Base-by-base conservation (phyloP, 345 rosid genomes). In the Hirschfeldia incana region DNA sequence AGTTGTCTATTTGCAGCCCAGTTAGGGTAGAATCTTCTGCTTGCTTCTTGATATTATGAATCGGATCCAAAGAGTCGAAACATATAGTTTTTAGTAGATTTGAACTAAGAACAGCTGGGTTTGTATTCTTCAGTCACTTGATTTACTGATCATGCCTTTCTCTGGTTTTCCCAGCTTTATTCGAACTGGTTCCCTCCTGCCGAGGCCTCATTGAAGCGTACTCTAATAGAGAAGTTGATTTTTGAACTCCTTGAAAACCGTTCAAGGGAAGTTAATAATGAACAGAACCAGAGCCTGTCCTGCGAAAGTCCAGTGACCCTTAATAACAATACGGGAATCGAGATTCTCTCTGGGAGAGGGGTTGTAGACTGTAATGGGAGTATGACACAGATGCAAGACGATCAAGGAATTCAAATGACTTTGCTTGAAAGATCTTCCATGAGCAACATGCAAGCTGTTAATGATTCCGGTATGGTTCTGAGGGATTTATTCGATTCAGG, bases 191-290 rank as follows among this genome's bases (percentile, higher is more conserved):
- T 95, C 79, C 96, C 83, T 32, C 96, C 99, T 61, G 79, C 85
- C 2, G 99, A 95, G 81, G 99, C 94, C 49, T 95, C 96, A 72
- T 86, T 92, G 73, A 95, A 95, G 84, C 99, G 99, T 59, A 83
- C 93, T 65, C 83, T 87, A 36, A 95, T 95, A 74, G 89, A 93
- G 89, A 88, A 84, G 81, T 84, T 95, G 58, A 86, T 95, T 61
- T 88, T 84, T 71, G 90, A 87, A 76, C 92, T 91, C 39, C 87
- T 95, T 72, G 87, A 90, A 77, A 80, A 78, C 79, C 87, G 71
- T 30, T 73, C 86, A 29, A 79, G 17, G 81, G 88, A 82, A 78
- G 81, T 69, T 61, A 80, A 82, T 58, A 46, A 80, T 73, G 83
- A 83, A 76, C 85, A 84, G 66, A 81, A 67, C 28, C 87, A 75